Base-by-base conservation (phyloP, 371 early-diverging fungal genomes). In the Syncephalastrum racemosum region DNA sequence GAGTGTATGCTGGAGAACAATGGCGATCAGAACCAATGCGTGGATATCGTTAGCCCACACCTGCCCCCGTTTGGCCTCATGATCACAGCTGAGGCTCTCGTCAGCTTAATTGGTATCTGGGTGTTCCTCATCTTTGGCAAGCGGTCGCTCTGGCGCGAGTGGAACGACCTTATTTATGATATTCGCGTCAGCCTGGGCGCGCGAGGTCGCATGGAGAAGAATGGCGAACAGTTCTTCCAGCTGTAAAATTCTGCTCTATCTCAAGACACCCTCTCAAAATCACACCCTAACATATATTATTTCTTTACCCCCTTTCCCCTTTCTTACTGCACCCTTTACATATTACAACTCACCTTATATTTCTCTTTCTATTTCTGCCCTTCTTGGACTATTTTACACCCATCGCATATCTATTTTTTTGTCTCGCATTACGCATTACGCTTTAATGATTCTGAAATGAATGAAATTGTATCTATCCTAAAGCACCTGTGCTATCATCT, bases 41-140 rank as follows among this genome's bases (percentile, higher is more conserved):
- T 70, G 1, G 59, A 41, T 7, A 44, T 54, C 4, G 60, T 80
- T 18, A 51, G 62, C 4, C 46, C 54, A 22, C 49, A 71, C 46
- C 47, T 85, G 27, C 88, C 88, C 10, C 73, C 83, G 0, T 82
- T 73, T 48, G 58, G 76, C 0, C 24, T 85, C 15, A 83, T 85
- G 70, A 62, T 86, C 22, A 69, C 79, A 1, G 80, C 85, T 18
- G 83, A 86, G 46, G 46, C 68, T 6, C 54, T 82, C 16, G 80
- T 83, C 13, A 79, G 85, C 22, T 22, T 71, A 1, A 75, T 83
- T 60, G 88, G 88, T 18, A 52, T 81, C 6, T 74, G 78, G 66
- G 46, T 82, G 12, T 71, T 69, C 60, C 46, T 85, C 41, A 81
- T 82, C 58, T 88, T 88, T 66, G 84, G 66, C 48, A 84, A 81